Conservation (phyloP, 2,329 filamentous ascomycete genomes). For the Cercospora zeina region DNA sequence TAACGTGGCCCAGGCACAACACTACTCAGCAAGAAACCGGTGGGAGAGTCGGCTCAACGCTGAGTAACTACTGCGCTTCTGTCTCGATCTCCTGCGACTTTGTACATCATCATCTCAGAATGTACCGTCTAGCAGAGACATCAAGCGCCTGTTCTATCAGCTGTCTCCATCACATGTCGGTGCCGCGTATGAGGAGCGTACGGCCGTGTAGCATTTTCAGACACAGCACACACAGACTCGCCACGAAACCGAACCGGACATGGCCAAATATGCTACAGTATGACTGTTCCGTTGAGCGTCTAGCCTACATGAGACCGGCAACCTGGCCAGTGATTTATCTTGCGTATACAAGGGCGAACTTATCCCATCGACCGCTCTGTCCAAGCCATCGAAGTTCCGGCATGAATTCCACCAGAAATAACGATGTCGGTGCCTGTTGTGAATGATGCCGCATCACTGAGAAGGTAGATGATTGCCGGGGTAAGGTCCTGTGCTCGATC, state of each 20-base stretch:
- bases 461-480: constrained; percentile 18
- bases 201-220: too few species aligned
- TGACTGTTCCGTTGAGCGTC: too few species aligned
- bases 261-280: too few species aligned
- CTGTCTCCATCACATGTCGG: too few species aligned
- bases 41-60: background rate
- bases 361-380: background rate
- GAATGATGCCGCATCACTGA: constrained; percentile 23
- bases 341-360: background rate
- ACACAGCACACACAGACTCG: too few species aligned
- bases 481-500: constrained; percentile 46
- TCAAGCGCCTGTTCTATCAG: too few species aligned
- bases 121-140: too few species aligned
- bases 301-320: background rate
- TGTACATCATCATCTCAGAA: background rate
- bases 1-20: too few species aligned
- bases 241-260: too few species aligned
- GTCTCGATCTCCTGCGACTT: background rate
- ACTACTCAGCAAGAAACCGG: background rate
- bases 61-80: background rate
- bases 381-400: constrained; percentile 19
- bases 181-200: too few species aligned
- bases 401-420: constrained; percentile 24
- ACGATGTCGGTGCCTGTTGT: constrained; percentile 24
- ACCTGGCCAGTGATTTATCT: background rate